A percentile compares a stretch with the other conserved stretches of the same genome.
phyloP scores from a whole-genome alignment of 352 stramenopile genomes.

The Phytophthora aleatoria region DNA sequence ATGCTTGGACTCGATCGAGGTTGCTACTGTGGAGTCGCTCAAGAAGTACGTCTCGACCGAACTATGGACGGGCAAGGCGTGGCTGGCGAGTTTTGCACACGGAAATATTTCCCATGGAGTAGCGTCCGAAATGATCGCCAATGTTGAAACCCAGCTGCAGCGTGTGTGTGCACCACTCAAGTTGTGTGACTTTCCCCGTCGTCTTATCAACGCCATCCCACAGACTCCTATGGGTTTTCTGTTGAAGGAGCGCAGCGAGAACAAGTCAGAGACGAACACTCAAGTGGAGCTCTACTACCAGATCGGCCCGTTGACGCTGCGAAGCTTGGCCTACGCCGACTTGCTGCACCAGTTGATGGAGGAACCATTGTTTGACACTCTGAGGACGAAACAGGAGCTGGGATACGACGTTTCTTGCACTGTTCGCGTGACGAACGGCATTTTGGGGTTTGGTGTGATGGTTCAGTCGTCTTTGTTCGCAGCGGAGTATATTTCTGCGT shows the following conservation, averaged over 20 bases:
- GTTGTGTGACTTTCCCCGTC: conserved; percentile 40
- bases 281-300: conserved; percentile 90
- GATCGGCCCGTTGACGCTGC: conserved; percentile 71
- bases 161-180: conserved; percentile 36
- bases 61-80: conserved; percentile 57
- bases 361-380: conserved; percentile 86
- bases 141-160: conserved; percentile 53
- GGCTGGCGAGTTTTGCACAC: conserved; percentile 70
- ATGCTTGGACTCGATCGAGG: conserved; percentile 53
- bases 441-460: conserved; percentile 84
- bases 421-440: conserved; percentile 77
- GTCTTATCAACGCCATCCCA: conserved; percentile 65
- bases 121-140: conserved; percentile 39
- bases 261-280: conserved; percentile 81
- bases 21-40: conserved; percentile 42
- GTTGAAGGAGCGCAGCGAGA: conserved; percentile 67
- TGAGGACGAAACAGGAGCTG: conserved; percentile 90
- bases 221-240: conserved; percentile 48
- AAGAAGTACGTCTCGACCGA: conserved; percentile 41
- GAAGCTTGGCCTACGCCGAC: conserved; percentile 72
- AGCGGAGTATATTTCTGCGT: conserved; percentile 63
- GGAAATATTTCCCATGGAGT: conserved; percentile 60
- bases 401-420: conserved; percentile 91
- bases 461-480: conserved; percentile 83
- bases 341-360: conserved; percentile 90